These are phyloP conservation scores for Alloascoidea africana DNA, from an alignment of 805 yeast species.

Conservation along the genomic window DNA sequence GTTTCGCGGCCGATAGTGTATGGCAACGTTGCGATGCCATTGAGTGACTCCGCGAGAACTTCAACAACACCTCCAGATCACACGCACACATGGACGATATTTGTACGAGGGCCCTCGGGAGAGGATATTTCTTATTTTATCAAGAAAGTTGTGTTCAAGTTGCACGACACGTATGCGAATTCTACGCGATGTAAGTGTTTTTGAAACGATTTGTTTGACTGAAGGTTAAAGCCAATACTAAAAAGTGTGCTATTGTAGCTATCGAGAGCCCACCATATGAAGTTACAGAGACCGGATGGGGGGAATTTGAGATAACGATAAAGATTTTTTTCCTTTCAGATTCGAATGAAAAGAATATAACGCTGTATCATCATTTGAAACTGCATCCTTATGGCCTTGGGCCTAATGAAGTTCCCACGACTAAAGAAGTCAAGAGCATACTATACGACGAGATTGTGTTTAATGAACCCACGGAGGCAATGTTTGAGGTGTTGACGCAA, in stretches of 20 bases:
- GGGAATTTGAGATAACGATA: slow-evolving; percentile 88
- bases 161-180: slow-evolving; percentile 87
- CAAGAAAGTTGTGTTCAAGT: slow-evolving; percentile 83
- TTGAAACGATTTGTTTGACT: background rate
- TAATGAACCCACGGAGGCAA: slow-evolving; percentile 85
- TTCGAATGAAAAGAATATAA: slow-evolving; percentile 76
- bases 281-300: slow-evolving; percentile 98
- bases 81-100: slow-evolving; percentile 92
- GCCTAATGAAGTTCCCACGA: slow-evolving; percentile 14
- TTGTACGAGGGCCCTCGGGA: slow-evolving; percentile 67
- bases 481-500: slow-evolving; percentile 63
- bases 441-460: slow-evolving; percentile 86
- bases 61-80: slow-evolving; percentile 70
- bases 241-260: slow-evolving; percentile 15
- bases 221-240: background rate
- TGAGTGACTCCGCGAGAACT: slow-evolving; percentile 36
- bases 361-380: slow-evolving; percentile 77
- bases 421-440: slow-evolving; percentile 36
- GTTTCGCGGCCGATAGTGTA: slow-evolving; percentile 67
- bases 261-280: slow-evolving; percentile 87
- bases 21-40: slow-evolving; percentile 67
- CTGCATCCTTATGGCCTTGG: slow-evolving; percentile 64
- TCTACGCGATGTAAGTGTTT: slow-evolving; percentile 42
- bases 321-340: slow-evolving; percentile 79
- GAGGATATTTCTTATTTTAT: slow-evolving; percentile 70